Conservation (phyloP, 2,329 filamentous ascomycete genomes). For the Arthrocladium fulminans region DNA sequence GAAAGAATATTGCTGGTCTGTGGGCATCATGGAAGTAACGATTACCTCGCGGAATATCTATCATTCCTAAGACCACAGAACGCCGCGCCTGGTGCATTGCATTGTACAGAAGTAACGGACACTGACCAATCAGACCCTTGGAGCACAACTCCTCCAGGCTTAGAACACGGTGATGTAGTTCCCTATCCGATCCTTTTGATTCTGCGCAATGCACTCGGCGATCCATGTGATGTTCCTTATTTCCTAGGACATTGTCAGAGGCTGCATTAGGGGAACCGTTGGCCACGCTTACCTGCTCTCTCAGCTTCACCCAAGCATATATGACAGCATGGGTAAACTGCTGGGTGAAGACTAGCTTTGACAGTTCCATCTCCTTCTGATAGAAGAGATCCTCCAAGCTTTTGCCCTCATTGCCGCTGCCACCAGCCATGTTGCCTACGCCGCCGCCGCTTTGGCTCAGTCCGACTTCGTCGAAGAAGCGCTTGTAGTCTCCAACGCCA, state of each 20-base stretch:
- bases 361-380: constrained; percentile 98
- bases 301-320: constrained; percentile 94
- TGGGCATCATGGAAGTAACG: too few species aligned
- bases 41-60: too few species aligned
- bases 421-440: constrained; percentile 76
- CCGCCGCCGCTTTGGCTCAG: constrained; percentile 65
- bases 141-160: not conserved
- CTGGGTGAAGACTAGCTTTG: constrained; percentile 86
- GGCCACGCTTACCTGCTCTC: constrained; percentile 71
- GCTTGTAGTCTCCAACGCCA: constrained; percentile 86
- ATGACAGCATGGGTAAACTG: constrained; percentile 94
- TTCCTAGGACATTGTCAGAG: constrained; percentile 53
- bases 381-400: constrained; percentile 98
- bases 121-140: not conserved
- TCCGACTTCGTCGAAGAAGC: constrained; percentile 87
- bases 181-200: constrained; percentile 96
- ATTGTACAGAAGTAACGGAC: not conserved
- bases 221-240: constrained; percentile 99
- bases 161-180: constrained; percentile 98
- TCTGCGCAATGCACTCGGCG: constrained; percentile 97
- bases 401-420: constrained; percentile 69
- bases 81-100: not conserved
- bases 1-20: too few species aligned
- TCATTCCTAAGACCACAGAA: too few species aligned
- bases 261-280: not conserved